Conservation (phyloP, 192 early-diverging fungal genomes). For the Coemansia sp. region DNA sequence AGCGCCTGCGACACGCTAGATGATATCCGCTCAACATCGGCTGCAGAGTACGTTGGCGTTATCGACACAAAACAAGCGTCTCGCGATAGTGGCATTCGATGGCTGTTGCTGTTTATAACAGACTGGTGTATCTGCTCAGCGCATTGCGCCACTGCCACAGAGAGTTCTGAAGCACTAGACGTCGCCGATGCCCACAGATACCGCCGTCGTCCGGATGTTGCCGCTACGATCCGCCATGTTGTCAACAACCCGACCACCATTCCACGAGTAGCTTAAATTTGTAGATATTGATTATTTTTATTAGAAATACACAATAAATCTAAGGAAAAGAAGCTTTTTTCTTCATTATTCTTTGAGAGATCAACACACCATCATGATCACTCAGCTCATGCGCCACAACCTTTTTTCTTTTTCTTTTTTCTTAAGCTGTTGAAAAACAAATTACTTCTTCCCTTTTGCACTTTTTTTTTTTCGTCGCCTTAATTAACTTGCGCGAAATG, state of each 20-base stretch:
- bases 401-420: neutral
- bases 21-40: neutral
- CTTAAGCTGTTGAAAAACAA: neutral
- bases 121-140: neutral
- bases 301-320: neutral
- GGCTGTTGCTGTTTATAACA: neutral
- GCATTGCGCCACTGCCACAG: constrained; percentile 15
- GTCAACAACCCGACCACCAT: neutral
- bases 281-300: neutral
- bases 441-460: neutral
- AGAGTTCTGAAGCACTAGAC: constrained; percentile 22
- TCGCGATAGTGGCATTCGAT: neutral
- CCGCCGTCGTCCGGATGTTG: neutral
- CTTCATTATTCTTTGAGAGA: neutral
- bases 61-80: neutral
- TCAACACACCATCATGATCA: neutral
- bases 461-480: neutral
- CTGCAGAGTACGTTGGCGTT: neutral
- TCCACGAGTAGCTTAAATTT: neutral
- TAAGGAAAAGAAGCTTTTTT: neutral
- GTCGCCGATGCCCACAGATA: constrained; percentile 38
- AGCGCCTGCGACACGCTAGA: neutral
- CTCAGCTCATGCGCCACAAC: neutral
- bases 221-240: neutral
- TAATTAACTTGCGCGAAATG: constrained; percentile 3